These are phyloP conservation scores for Agrostemma githago DNA, from an alignment of 148 eudicot species.

Conservation along the genomic window DNA sequence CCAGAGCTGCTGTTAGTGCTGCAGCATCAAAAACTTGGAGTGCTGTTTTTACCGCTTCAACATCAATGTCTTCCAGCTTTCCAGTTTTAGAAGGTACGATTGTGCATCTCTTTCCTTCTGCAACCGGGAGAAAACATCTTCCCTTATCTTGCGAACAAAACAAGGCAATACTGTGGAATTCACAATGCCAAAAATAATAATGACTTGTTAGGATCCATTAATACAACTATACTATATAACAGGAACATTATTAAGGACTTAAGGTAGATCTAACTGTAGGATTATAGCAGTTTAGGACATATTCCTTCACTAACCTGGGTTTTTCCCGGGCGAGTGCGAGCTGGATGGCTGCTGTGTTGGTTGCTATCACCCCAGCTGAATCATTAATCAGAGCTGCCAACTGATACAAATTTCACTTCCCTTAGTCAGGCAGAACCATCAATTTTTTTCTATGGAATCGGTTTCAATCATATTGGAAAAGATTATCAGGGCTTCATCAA, in stretches of 20 bases:
- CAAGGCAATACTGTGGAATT: conserved; percentile 62
- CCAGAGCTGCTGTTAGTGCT: conserved; percentile 26
- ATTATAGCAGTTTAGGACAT: no score
- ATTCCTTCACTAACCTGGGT: conserved; percentile 60
- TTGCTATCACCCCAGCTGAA: conserved; percentile 78
- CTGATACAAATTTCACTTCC: conserved; percentile 28
- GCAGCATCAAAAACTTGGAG: conserved; percentile 36
- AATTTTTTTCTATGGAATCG: background rate
- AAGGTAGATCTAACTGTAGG: no score
- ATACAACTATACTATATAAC: background rate
- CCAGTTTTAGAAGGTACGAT: conserved; percentile 68
- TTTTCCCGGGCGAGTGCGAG: conserved; percentile 70
- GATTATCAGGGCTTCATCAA: no score
- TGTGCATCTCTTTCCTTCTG: conserved; percentile 59
- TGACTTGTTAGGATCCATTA: background rate
- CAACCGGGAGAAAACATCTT: conserved; percentile 48
- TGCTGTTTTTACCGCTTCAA: conserved; percentile 54
- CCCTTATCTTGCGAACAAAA: conserved; percentile 75
- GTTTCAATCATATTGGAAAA: background rate
- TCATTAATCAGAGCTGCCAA: conserved; percentile 85
- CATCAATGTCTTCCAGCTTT: conserved; percentile 56
- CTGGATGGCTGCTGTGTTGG: conserved; percentile 89
- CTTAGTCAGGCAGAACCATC: background rate
- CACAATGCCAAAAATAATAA: background rate
- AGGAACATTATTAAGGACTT: no score